Percentiles rank a stretch among this genome's conserved stretches.
These are phyloP conservation scores for Podospora pseudoanserina DNA, from an alignment of 495 filamentous ascomycete species.

Conservation along the genomic window DNA sequence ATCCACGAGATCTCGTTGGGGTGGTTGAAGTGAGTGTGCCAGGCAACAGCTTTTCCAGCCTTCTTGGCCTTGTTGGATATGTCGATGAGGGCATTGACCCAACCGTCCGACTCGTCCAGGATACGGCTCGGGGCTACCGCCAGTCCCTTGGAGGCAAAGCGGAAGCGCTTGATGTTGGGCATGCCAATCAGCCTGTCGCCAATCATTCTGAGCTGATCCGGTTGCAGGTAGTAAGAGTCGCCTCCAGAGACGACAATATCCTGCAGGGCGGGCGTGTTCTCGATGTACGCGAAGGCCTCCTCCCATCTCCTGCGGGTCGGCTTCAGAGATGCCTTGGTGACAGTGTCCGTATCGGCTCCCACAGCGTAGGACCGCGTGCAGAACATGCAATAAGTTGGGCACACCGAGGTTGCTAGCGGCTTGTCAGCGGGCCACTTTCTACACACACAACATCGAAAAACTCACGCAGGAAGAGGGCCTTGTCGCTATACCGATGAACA, in stretches of 20 bases:
- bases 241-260: conserved; percentile 59
- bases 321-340: conserved; percentile 47
- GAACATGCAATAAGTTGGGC: conserved; percentile 55
- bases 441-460: neutral
- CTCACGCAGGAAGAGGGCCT: conserved; percentile 57
- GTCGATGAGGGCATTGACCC: conserved; percentile 48
- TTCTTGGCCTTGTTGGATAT: conserved; percentile 44
- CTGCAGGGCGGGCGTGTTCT: conserved; percentile 40
- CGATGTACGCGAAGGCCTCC: conserved; percentile 49
- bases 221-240: conserved; percentile 50
- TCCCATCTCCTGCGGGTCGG: conserved; percentile 43
- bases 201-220: conserved; percentile 35
- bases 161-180: conserved; percentile 49
- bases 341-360: conserved; percentile 47
- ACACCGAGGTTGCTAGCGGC: conserved; percentile 47
- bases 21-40: conserved; percentile 63
- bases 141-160: conserved; percentile 56
- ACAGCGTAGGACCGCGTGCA: conserved; percentile 59
- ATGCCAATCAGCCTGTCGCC: conserved; percentile 38
- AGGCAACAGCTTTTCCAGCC: conserved; percentile 53
- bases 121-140: conserved; percentile 50
- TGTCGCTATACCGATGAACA: conserved; percentile 58
- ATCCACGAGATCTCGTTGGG: conserved; percentile 59
- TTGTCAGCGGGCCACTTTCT: neutral
- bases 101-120: conserved; percentile 48